Evolutionary conservation across 148 eudicot genomes (phyloP), one percentile per base, ranked within the genome.

Genomic region (Polygonum aviculare): DNA sequence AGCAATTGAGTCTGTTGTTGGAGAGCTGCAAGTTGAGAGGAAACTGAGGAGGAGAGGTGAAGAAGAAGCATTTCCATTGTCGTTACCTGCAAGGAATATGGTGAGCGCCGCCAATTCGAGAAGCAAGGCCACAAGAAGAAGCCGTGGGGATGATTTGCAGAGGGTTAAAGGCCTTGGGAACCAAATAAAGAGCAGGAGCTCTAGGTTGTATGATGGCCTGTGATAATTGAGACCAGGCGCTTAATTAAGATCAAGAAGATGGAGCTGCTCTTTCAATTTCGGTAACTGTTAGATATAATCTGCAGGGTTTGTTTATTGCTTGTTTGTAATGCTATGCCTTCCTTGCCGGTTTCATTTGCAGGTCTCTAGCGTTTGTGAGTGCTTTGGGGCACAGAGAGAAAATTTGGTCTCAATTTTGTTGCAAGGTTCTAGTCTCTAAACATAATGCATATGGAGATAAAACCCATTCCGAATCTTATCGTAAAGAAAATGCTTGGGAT

Each of bases 1-100:
- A 78, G 94, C 94, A 12, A 78, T 93, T 72, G 86, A 84, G 70
- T 86, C 95, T 14, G 80, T 90, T 62, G 86, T 89, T 4, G 84
- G 85, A 75, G 94, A 93, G 79, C 90, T 93, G 22, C 94, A 91
- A 71, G 84, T 77, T 18, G 98, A 93, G 80, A 81, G 84, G 76
- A 94, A 89, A 83, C 81, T 92, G 40, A 87, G 97, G 79, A 77
- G 88, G 62, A 86, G 89, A 72, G 74, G 79, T 57, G 96, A 92
- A 22, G 69, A 62, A 62, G 69, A 62, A 62, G 69, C 69, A 62
- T 4, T 21, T 19, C 69, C 38, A 33, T 21, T 62, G 69, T 16
- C 12, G 35, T 62, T 19, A 0, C 12, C 22, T 62, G 54, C 54
- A 14, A n/a, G 3, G 35, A 33, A 62, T 22, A 12, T 7, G 69